Conservation (phyloP, 2,329 filamentous ascomycete genomes). For the Diaporthe amygdali region DNA sequence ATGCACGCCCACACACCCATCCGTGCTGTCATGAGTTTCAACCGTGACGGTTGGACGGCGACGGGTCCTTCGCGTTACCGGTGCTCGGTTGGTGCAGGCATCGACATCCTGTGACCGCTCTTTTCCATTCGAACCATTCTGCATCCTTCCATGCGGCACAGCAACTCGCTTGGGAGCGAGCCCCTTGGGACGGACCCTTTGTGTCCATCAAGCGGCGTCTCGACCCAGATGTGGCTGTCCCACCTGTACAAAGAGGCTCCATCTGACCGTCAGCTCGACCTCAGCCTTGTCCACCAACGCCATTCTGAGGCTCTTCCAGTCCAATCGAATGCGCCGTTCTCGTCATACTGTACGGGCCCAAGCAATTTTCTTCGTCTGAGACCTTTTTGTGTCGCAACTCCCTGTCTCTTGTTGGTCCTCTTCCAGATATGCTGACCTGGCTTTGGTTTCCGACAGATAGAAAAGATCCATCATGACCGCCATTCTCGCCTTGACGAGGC, state of each 20-base stretch:
- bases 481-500: not conserved
- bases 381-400: not conserved
- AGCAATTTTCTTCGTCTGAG: not conserved
- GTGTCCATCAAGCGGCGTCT: constrained; percentile 1
- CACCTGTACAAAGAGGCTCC: not conserved
- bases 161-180: not conserved
- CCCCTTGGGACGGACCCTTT: not conserved
- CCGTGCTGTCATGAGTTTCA: too few relatives aligned
- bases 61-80: not conserved
- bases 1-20: not conserved
- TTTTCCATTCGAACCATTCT: constrained; percentile 6
- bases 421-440: not conserved
- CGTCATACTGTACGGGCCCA: constrained; percentile 3
- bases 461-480: constrained; percentile 8
- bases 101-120: constrained; percentile 20
- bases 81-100: not conserved
- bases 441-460: not conserved
- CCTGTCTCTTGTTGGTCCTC: not conserved
- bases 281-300: constrained; percentile 16
- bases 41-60: not conserved
- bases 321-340: not conserved
- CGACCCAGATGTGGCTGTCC: not conserved
- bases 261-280: not conserved
- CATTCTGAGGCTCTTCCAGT: not conserved
- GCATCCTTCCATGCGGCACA: constrained; percentile 12